Percentiles rank a stretch among this genome's conserved stretches.
These are phyloP conservation scores for Lophiotrema nucula DNA, from an alignment of 495 filamentous ascomycete species.

Conservation along the genomic window DNA sequence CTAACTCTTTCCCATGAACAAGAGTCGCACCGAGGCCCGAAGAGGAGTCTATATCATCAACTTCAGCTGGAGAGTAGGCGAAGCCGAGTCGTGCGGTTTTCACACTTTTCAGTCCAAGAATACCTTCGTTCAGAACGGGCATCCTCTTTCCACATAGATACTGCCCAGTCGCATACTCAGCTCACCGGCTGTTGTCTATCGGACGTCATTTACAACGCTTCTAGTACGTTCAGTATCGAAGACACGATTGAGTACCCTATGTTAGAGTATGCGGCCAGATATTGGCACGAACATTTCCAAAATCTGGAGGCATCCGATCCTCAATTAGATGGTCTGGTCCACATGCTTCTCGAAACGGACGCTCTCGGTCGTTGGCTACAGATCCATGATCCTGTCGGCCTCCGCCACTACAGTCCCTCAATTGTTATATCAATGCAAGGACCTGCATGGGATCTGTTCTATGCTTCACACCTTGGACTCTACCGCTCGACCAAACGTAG, in stretches of 20 bases:
- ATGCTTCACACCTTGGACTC: not conserved
- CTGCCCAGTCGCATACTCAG: not conserved
- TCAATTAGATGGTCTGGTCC: not conserved
- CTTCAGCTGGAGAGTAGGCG: too few species aligned
- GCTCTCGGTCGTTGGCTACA: not conserved
- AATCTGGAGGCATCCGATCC: not conserved
- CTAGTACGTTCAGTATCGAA: not conserved
- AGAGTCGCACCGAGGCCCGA: not conserved
- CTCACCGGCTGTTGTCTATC: not conserved
- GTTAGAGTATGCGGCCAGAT: not conserved
- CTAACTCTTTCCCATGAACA: not conserved
- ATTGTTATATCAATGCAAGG: too few species aligned
- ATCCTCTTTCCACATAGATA: not conserved
- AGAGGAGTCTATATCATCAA: too few species aligned
- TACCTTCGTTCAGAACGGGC: not conserved
- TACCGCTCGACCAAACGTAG: not conserved
- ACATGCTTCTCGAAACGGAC: not conserved
- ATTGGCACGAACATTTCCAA: not conserved
- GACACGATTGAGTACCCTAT: not conserved
- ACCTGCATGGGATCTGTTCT: not conserved
- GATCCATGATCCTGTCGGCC: not conserved
- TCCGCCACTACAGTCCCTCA: not conserved
- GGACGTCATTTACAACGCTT: not conserved
- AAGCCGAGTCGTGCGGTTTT: not conserved
- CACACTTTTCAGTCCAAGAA: not conserved